Percentiles rank a stretch among this genome's conserved stretches.
Evolutionary conservation across 768 basidiomycete genomes (phyloP).

Genomic region (Lepiota brunneoincarnata): DNA sequence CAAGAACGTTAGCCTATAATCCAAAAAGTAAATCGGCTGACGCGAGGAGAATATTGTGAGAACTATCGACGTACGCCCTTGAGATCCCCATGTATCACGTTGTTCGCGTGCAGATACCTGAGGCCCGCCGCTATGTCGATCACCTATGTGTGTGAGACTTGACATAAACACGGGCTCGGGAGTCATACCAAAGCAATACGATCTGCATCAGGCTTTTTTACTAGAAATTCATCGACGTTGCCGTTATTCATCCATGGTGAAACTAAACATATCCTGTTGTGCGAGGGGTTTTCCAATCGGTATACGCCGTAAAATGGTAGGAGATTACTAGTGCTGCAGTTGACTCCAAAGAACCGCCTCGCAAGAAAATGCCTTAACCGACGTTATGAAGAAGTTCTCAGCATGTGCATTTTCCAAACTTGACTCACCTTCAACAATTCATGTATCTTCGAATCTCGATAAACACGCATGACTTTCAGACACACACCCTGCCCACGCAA

Average conservation of each 20-base stretch:
- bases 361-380: constrained; percentile 6
- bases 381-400: background rate
- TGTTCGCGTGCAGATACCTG: constrained; percentile 15
- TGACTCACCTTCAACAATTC: constrained; percentile 14
- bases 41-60: background rate
- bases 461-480: constrained; percentile 11
- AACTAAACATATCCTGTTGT: constrained; percentile 12
- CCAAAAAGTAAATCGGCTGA: background rate
- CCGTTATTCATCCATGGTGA: constrained; percentile 18
- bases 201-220: constrained; percentile 2
- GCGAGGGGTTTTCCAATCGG: background rate
- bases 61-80: constrained; percentile 17
- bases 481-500: constrained; percentile 4
- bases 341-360: constrained; percentile 18
- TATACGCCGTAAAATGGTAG: constrained; percentile 18
- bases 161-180: background rate
- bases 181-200: constrained; percentile 7
- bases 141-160: background rate
- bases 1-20: constrained; percentile 18
- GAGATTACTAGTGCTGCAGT: constrained; percentile 12
- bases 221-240: constrained; percentile 12
- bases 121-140: constrained; percentile 16
- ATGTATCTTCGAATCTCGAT: constrained; percentile 8
- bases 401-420: background rate
- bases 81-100: constrained; percentile 20